A percentile compares a stretch with the other conserved stretches of the same genome.
Evolutionary conservation across 257 asterid species (phyloP).

Genomic region (Solanum tarijense): DNA sequence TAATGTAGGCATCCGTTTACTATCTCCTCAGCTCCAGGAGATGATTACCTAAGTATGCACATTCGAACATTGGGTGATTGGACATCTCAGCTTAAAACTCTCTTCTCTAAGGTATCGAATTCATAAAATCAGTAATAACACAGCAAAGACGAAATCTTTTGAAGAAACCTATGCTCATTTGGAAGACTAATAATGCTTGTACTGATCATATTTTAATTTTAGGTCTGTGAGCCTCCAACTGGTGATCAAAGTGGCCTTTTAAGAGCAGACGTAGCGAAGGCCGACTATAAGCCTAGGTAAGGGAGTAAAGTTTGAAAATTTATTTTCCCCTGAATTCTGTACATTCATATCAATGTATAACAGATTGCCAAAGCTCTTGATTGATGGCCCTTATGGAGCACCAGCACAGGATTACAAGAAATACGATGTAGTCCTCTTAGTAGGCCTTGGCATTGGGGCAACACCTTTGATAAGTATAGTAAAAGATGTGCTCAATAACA

Average conservation of each 20-base stretch:
- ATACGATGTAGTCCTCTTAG: conserved; percentile 52
- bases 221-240: conserved; percentile 22
- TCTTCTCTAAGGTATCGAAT: conserved; percentile 1
- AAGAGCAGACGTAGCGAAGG: conserved; percentile 13
- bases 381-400: conserved; percentile 76
- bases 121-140: not conserved
- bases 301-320: not conserved
- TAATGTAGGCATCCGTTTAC: conserved; percentile 19
- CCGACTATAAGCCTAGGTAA: conserved; percentile 15
- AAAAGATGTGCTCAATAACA: conserved; percentile 60
- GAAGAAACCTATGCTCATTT: not conserved
- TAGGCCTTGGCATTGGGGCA: conserved; percentile 75
- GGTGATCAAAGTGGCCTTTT: conserved; percentile 21
- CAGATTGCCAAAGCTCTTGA: conserved; percentile 58
- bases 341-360: not conserved
- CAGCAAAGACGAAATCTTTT: not conserved
- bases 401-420: conserved; percentile 69
- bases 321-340: not conserved
- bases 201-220: not conserved
- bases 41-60: conserved; percentile 15
- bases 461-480: conserved; percentile 71
- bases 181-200: not conserved
- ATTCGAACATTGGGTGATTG: conserved; percentile 26
- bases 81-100: conserved; percentile 17
- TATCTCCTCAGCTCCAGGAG: conserved; percentile 19